phyloP scores from a whole-genome alignment of 1,284 basidiomycete species.

The Trametes hirsuta region DNA sequence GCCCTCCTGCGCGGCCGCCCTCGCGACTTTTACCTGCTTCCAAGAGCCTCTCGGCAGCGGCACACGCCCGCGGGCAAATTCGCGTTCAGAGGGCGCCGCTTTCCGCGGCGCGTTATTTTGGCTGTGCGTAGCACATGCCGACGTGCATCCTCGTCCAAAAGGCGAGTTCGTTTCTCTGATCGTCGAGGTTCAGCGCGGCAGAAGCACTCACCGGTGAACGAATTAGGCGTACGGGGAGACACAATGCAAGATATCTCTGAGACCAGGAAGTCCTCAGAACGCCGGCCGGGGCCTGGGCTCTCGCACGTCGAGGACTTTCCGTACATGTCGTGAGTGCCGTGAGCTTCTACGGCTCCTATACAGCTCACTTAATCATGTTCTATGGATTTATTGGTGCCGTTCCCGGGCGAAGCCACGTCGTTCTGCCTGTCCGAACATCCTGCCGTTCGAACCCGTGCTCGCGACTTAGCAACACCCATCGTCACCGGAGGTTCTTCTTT shows the following conservation, averaged over 20 bases:
- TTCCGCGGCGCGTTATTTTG: conserved; percentile 2
- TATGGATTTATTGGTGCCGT: background rate
- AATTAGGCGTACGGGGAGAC: conserved; percentile 1
- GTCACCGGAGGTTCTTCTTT: conserved; percentile 7
- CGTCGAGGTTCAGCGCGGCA: background rate
- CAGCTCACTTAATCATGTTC: conserved; percentile 4
- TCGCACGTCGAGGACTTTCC: background rate
- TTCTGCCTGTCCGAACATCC: conserved; percentile 14
- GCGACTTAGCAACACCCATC: background rate
- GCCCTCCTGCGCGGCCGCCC: background rate
- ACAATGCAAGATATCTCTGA: conserved; percentile 3
- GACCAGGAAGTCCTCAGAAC: background rate
- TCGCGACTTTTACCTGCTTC: background rate
- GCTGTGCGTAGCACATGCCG: background rate
- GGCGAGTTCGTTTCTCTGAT: conserved; percentile 3
- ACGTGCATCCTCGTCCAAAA: background rate
- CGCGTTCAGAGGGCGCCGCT: background rate
- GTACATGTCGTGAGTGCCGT: background rate
- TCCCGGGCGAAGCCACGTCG: background rate
- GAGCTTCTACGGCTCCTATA: background rate
- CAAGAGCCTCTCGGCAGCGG: background rate
- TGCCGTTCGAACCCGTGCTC: conserved; percentile 10
- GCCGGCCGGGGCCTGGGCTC: conserved; percentile 9
- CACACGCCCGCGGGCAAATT: background rate
- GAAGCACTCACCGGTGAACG: background rate